Base-by-base conservation (phyloP, 1,284 basidiomycete species). In the Sanguinoderma infundibulare region DNA sequence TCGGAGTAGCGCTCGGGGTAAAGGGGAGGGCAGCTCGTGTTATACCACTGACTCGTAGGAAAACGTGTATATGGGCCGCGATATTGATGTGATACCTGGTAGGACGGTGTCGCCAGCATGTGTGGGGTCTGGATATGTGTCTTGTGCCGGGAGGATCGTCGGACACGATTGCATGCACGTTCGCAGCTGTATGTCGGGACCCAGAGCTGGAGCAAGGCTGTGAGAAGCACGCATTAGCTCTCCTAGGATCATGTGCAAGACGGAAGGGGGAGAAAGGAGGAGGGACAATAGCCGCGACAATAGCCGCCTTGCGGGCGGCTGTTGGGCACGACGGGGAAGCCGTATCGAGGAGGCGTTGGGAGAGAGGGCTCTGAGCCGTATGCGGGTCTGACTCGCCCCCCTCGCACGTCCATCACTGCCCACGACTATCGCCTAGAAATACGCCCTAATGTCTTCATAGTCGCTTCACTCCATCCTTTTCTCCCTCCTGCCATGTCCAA, bases 401-500 rank as follows among this genome's bases (percentile, higher is more conserved):
- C 54, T 49, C 38, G 57, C 57, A 70, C 70, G 68, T 71, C 73
- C 64, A 67, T 66, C 66, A 68, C 70, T 67, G 67, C 70, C 68
- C 59, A 61, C 62, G 57, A 42, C 50, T 63, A 62, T 64, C 61
- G 69, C 54, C 55, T 66, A 63, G 65, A 70, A 64, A 70, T 60
- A 67, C 60, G 57, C 49, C 62, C 65, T 64, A 58, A 66, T 66
- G 65, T 63, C 62, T 69, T 65, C 67, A 69, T 72, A 71, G 73
- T 73, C 61, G 62, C 59, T 44, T 60, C 62, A 63, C 67, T 50
- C 67, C 49, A 26, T 61, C 47, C 57, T 65, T 61, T 60, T 54
- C 68, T 60, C 61, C 62, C 67, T 64, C 63, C 67, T 74, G 74
- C 77, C 71, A 78, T 77, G 76, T 76, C 75, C 71, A 81, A 82